Evolutionary conservation across 805 yeast genomes (phyloP).

Genomic region (Metschnikowia cerradonensis): DNA sequence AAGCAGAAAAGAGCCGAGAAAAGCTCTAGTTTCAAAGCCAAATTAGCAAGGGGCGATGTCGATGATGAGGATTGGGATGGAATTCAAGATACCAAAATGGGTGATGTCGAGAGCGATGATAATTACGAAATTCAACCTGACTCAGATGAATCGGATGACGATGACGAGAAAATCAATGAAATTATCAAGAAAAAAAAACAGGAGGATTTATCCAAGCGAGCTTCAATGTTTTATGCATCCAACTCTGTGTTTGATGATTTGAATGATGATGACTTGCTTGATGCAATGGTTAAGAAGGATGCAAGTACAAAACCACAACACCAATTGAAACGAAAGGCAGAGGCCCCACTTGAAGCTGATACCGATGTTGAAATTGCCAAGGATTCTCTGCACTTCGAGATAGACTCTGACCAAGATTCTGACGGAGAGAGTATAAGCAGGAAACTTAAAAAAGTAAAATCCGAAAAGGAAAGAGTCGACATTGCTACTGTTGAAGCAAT

Average conservation of each 20-base stretch:
- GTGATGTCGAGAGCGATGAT: conserved; percentile 43
- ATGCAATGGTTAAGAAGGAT: conserved; percentile 7
- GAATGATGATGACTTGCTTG: conserved; percentile 45
- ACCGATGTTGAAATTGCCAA: conserved; percentile 44
- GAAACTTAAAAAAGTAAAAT: conserved; percentile 36
- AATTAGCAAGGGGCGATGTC: conserved; percentile 68
- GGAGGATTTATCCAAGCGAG: conserved; percentile 31
- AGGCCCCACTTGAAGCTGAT: conserved; percentile 20
- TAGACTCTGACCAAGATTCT: conserved; percentile 46
- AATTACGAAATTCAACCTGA: conserved; percentile 45
- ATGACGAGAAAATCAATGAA: conserved; percentile 57
- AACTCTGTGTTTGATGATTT: conserved; percentile 38
- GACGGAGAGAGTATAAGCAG: conserved; percentile 44
- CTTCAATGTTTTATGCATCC: conserved; percentile 39
- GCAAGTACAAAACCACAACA: conserved; percentile 7
- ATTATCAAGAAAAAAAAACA: conserved; percentile 47
- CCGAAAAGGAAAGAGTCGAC: conserved; percentile 66
- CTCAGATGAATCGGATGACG: conserved; percentile 60
- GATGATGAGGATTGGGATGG: conserved; percentile 81
- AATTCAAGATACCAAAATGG: conserved; percentile 46
- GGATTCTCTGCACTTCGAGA: conserved; percentile 23
- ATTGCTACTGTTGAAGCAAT: conserved; percentile 92
- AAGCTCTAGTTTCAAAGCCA: conserved; percentile 66
- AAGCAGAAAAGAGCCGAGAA: conserved; percentile 64
- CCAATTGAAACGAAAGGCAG: conserved; percentile 6